Evolutionary conservation across 208 protist species (phyloP).

Genomic region (Blechomonas ayalai): DNA sequence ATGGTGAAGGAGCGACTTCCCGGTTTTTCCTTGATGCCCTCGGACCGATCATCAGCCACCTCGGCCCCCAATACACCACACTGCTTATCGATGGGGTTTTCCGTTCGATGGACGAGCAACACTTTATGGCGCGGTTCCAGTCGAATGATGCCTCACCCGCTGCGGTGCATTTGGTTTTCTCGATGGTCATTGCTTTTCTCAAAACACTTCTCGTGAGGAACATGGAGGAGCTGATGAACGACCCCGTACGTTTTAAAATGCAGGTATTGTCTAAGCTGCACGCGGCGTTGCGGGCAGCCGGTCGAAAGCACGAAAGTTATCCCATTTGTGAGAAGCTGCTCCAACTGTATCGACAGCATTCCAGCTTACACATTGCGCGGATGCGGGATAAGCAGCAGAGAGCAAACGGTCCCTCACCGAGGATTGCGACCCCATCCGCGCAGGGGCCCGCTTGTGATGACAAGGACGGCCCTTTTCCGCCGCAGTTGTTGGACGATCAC

Average conservation of each 20-base stretch:
- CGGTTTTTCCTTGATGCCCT: slow-evolving; percentile 49
- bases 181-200: slow-evolving; percentile 55
- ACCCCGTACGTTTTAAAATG: slow-evolving; percentile 52
- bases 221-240: slow-evolving; percentile 23
- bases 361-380: slow-evolving; percentile 16
- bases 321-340: slow-evolving; percentile 50
- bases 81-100: slow-evolving; percentile 47
- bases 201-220: slow-evolving; percentile 53
- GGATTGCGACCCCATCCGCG: background rate
- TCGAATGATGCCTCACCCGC: slow-evolving; percentile 5
- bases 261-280: slow-evolving; percentile 56
- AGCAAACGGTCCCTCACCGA: background rate
- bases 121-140: slow-evolving; percentile 30
- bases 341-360: slow-evolving; percentile 44
- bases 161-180: slow-evolving; percentile 4
- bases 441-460: background rate
- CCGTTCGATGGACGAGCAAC: slow-evolving; percentile 53
- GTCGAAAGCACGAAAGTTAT: slow-evolving; percentile 51
- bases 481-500: slow-evolving; percentile 32
- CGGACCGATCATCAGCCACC: slow-evolving; percentile 18
- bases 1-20: slow-evolving; percentile 65
- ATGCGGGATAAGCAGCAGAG: background rate
- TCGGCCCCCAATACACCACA: slow-evolving; percentile 29
- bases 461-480: background rate
- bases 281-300: slow-evolving; percentile 30